Percentiles rank a stretch among this genome's conserved stretches.
These are phyloP conservation scores for Physcomitrellopsis africana DNA, from an alignment of 225 moss, liverwort and hornwort species.

Conservation along the genomic window DNA sequence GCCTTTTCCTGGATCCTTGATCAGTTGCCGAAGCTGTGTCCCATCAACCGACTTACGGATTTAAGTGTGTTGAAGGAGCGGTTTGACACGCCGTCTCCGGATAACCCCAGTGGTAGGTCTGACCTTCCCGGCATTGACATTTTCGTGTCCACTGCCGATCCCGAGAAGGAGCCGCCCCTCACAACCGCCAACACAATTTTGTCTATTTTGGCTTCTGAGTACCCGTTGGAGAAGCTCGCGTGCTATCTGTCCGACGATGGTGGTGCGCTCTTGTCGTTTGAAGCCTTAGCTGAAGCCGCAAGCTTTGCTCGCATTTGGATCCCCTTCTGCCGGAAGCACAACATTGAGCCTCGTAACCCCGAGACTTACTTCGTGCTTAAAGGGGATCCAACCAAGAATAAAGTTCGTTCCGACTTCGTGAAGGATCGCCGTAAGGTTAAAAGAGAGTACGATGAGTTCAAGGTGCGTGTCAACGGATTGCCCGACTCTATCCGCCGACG, in stretches of 20 bases:
- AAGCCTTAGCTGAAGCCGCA: slow-evolving; percentile 76
- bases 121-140: slow-evolving; percentile 78
- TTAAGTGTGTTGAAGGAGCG: slow-evolving; percentile 68
- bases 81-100: slow-evolving; percentile 62
- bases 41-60: slow-evolving; percentile 85
- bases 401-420: slow-evolving; percentile 72
- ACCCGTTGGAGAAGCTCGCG: slow-evolving; percentile 59
- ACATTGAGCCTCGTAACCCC: slow-evolving; percentile 77
- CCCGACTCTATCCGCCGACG: slow-evolving; percentile 74
- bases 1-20: slow-evolving; percentile 89
- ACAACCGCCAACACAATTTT: slow-evolving; percentile 63
- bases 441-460: slow-evolving; percentile 81
- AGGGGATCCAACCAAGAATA: slow-evolving; percentile 81
- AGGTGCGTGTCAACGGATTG: slow-evolving; percentile 75
- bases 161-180: slow-evolving; percentile 67
- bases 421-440: slow-evolving; percentile 80
- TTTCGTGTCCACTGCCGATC: slow-evolving; percentile 70
- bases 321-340: slow-evolving; percentile 79
- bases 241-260: slow-evolving; percentile 72
- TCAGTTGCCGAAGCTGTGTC: slow-evolving; percentile 85
- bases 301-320: slow-evolving; percentile 84
- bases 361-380: slow-evolving; percentile 69
- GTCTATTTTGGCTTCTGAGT: slow-evolving; percentile 62
- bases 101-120: slow-evolving; percentile 58
- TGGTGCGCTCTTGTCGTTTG: slow-evolving; percentile 71